phyloP scores from a whole-genome alignment of 768 basidiomycete species.

The Tephrocybe sp. region DNA sequence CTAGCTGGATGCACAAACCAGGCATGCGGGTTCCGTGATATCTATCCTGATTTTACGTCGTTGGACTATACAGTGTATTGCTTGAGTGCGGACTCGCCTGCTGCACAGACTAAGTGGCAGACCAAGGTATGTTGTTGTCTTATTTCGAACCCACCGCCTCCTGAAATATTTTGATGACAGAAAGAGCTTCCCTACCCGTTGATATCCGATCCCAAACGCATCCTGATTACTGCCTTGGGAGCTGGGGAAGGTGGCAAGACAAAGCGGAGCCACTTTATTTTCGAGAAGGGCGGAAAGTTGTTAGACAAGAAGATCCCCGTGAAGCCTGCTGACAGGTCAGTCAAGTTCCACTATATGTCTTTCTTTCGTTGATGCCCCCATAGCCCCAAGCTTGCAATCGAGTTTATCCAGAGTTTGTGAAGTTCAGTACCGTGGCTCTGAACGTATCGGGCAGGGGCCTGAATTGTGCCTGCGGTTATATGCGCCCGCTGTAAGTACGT shows the following conservation, averaged over 20 bases:
- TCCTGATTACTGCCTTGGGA: constrained; percentile 78
- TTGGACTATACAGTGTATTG: constrained; percentile 78
- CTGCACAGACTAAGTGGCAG: constrained; percentile 82
- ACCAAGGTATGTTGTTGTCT: constrained; percentile 55
- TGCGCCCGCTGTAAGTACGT: too few species aligned
- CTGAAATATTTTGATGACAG: constrained; percentile 31
- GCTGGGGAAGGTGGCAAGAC: constrained; percentile 79
- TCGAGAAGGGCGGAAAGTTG: constrained; percentile 88
- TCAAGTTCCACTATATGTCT: neutral
- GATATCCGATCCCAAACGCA: constrained; percentile 84
- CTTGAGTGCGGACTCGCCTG: constrained; percentile 73
- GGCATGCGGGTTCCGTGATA: constrained; percentile 89
- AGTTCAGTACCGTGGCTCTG: too few species aligned
- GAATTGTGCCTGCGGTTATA: too few species aligned
- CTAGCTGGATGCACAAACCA: constrained; percentile 89
- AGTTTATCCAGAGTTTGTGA: constrained; percentile 56
- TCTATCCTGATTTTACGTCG: constrained; percentile 70
- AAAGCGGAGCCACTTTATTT: constrained; percentile 91
- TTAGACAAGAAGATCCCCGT: constrained; percentile 84
- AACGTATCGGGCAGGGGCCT: too few species aligned
- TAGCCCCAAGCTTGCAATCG: constrained; percentile 61
- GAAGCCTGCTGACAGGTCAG: constrained; percentile 81
- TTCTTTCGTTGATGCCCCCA: neutral
- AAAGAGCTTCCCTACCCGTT: constrained; percentile 84
- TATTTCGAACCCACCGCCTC: neutral